These are phyloP conservation scores for Podaxis sp. DNA, from an alignment of 768 basidiomycete genomes.

Conservation along the genomic window DNA sequence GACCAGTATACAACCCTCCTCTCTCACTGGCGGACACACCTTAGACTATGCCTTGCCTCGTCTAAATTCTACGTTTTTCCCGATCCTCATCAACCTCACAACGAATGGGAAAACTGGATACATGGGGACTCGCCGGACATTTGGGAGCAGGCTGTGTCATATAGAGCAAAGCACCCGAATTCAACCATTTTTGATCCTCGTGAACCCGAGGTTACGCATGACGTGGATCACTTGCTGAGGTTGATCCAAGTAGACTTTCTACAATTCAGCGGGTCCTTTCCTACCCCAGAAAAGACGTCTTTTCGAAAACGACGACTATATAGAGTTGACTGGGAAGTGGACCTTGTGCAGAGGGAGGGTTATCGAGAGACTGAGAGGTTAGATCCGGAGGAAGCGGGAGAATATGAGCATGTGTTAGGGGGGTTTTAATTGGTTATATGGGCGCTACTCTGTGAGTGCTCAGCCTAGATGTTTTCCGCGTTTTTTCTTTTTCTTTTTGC, in stretches of 20 bases:
- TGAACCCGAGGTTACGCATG: not conserved
- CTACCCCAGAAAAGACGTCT: not conserved
- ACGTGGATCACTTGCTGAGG: not conserved
- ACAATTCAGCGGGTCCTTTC: not conserved
- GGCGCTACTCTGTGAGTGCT: not conserved
- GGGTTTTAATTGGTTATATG: not conserved
- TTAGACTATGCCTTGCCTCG: not conserved
- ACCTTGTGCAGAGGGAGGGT: constrained; percentile 10
- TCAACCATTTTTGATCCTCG: constrained; percentile 10
- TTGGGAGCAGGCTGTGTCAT: not conserved
- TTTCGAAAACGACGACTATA: not conserved
- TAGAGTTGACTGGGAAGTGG: constrained; percentile 15
- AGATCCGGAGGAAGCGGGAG: constrained; percentile 13
- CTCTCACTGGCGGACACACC: constrained; percentile 8
- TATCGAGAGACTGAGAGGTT: constrained; percentile 11
- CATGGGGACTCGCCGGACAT: not conserved
- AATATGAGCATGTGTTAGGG: constrained; percentile 12
- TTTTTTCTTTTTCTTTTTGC: not conserved
- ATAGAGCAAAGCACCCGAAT: constrained; percentile 7
- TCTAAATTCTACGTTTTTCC: constrained; percentile 11
- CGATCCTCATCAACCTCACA: not conserved
- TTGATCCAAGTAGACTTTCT: not conserved
- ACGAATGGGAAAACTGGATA: constrained; percentile 11
- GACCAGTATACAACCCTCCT: constrained; percentile 1
- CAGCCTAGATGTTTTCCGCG: not conserved